Conservation (phyloP, 345 rosid species). For the Citrus unshiu region DNA sequence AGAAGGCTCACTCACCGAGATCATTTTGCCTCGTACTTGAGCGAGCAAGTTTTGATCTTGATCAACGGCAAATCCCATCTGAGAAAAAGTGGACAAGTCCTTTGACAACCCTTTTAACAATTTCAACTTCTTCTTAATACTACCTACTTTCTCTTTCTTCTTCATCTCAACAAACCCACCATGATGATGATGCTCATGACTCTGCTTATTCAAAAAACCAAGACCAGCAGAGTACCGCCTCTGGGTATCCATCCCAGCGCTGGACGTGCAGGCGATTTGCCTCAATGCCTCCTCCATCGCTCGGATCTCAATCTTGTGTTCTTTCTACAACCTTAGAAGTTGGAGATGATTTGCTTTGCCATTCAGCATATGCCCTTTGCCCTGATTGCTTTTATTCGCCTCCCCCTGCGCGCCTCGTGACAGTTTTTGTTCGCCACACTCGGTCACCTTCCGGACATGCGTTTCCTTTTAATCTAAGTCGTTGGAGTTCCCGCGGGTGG, state of each 20-base stretch:
- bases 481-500: not conserved
- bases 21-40: conserved; percentile 35
- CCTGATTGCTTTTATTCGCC: conserved; percentile 22
- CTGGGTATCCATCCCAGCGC: conserved; percentile 10
- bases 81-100: conserved; percentile 36
- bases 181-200: conserved; percentile 30
- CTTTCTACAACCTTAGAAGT: too few relatives aligned
- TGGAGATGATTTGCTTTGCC: too few relatives aligned
- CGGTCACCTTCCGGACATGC: conserved; percentile 21
- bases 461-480: not conserved
- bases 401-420: conserved; percentile 12
- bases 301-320: not conserved
- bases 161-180: conserved; percentile 20
- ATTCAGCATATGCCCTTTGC: too few relatives aligned
- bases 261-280: not conserved
- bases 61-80: conserved; percentile 35
- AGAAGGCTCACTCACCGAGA: conserved; percentile 35
- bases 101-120: conserved; percentile 39
- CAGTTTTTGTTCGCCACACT: conserved; percentile 31
- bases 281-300: conserved; percentile 8
- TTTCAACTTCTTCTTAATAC: conserved; percentile 46
- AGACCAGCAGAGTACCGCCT: not conserved
- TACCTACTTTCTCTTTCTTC: conserved; percentile 29
- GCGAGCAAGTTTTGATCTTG: conserved; percentile 25
- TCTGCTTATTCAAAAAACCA: conserved; percentile 28